Conservation (phyloP, 1,139 yeast genomes). For the Pichia sp. region DNA sequence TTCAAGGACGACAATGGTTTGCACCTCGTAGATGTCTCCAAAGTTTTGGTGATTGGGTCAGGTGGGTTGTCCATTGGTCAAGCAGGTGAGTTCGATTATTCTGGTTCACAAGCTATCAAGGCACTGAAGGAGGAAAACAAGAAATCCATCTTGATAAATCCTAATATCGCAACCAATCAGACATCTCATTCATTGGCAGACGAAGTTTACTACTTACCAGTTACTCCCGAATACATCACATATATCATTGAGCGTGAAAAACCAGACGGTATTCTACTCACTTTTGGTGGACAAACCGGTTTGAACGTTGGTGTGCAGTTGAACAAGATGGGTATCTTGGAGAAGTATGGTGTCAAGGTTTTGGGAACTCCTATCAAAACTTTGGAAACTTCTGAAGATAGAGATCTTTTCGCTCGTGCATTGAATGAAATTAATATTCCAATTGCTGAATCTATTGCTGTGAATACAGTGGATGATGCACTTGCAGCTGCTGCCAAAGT, state of each 20-base stretch:
- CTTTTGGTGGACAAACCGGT: slow-evolving; percentile 98
- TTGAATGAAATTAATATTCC: slow-evolving; percentile 91
- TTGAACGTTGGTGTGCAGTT: slow-evolving; percentile 92
- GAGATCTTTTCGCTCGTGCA: slow-evolving; percentile 93
- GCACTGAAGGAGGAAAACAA: slow-evolving; percentile 90
- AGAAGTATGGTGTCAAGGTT: slow-evolving; percentile 86
- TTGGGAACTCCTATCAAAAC: slow-evolving; percentile 96
- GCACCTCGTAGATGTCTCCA: slow-evolving; percentile 75
- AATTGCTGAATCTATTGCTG: slow-evolving; percentile 94
- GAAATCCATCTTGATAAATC: slow-evolving; percentile 82
- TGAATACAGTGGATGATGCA: slow-evolving; percentile 89
- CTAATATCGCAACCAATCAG: slow-evolving; percentile 96
- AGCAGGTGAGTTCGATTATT: slow-evolving; percentile 98
- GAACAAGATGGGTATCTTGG: slow-evolving; percentile 90
- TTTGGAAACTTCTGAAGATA: slow-evolving; percentile 92
- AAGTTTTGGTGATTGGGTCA: slow-evolving; percentile 91
- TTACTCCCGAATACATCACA: slow-evolving; percentile 91
- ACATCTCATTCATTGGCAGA: slow-evolving; percentile 95
- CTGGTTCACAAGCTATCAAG: slow-evolving; percentile 96
- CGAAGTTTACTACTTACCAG: slow-evolving; percentile 91
- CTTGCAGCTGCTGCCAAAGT: slow-evolving; percentile 77
- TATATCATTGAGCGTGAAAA: slow-evolving; percentile 91
- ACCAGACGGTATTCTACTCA: slow-evolving; percentile 91
- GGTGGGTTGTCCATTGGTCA: slow-evolving; percentile 98
- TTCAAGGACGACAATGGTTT: slow-evolving; percentile 46